These are phyloP conservation scores for Claviceps sp. DNA, from an alignment of 2,329 filamentous ascomycete species.

Conservation along the genomic window DNA sequence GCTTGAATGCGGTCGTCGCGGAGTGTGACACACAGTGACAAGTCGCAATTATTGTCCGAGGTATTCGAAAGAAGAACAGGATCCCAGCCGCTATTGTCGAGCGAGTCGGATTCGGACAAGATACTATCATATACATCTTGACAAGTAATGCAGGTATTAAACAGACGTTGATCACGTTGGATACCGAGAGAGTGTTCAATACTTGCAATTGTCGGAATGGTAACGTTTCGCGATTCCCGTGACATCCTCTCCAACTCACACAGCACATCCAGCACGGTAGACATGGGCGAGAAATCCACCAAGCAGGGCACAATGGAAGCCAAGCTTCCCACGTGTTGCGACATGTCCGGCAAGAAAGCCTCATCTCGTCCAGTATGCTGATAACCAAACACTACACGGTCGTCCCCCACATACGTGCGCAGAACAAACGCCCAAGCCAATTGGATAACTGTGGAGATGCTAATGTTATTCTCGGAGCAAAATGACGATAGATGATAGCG, in stretches of 20 bases:
- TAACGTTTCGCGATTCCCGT: slow-evolving; percentile 18
- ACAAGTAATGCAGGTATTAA: slow-evolving; percentile 38
- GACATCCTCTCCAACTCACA: slow-evolving; percentile 17
- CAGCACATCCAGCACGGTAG: slow-evolving; percentile 20
- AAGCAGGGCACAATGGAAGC: slow-evolving; percentile 24
- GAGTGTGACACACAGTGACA: slow-evolving; percentile 32
- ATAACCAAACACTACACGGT: slow-evolving; percentile 42
- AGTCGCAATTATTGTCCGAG: slow-evolving; percentile 26
- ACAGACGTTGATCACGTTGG: slow-evolving; percentile 29
- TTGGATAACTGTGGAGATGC: slow-evolving; percentile 36
- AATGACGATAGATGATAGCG: slow-evolving; percentile 30
- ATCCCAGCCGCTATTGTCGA: slow-evolving; percentile 6
- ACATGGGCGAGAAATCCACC: slow-evolving; percentile 18
- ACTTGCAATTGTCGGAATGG: slow-evolving; percentile 31
- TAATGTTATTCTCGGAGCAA: slow-evolving; percentile 23
- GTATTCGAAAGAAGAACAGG: slow-evolving; percentile 6
- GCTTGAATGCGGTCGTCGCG: slow-evolving; percentile 26
- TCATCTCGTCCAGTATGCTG: slow-evolving; percentile 31
- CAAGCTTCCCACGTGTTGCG: slow-evolving; percentile 33
- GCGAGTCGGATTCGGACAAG: slow-evolving; percentile 8
- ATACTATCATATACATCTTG: slow-evolving; percentile 21
- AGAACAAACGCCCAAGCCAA: slow-evolving; percentile 48
- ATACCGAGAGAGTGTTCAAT: slow-evolving; percentile 33
- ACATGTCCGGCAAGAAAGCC: slow-evolving; percentile 26
- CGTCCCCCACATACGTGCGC: slow-evolving; percentile 37